Percentiles rank a stretch among this genome's conserved stretches.
Evolutionary conservation across 2,329 filamentous ascomycete species (phyloP).

Genomic region (Ascochyta fabae): DNA sequence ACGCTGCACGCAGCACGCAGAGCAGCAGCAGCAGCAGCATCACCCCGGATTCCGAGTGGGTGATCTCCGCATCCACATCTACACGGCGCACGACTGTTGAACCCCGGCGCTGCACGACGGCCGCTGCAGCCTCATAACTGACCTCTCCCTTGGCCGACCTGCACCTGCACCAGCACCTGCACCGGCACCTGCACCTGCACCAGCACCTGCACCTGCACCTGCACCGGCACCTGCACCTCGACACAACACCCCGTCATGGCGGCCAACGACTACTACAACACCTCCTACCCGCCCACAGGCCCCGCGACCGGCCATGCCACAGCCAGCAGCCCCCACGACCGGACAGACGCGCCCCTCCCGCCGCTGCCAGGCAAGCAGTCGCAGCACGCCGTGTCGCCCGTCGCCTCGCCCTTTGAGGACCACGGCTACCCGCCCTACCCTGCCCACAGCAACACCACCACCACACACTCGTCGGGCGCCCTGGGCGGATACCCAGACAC

Average conservation of each 20-base stretch:
- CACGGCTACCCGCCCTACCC: conserved; percentile 58
- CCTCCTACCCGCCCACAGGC: conserved; percentile 46
- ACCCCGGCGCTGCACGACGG: conserved; percentile 6
- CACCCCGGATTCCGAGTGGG: conserved; percentile 4
- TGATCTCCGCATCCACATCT: neutral
- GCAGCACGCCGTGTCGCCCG: conserved; percentile 39
- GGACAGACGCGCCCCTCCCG: conserved; percentile 52
- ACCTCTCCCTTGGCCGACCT: neutral
- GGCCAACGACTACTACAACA: conserved; percentile 67
- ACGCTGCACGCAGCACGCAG: neutral
- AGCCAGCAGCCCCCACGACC: conserved; percentile 26
- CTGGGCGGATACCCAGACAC: conserved; percentile 60
- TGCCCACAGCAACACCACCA: conserved; percentile 27
- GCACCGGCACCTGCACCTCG: neutral
- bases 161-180: neutral
- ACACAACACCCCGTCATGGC: conserved; percentile 47
- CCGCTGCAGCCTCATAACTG: conserved; percentile 7
- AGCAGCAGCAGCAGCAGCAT: neutral
- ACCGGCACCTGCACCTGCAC: neutral
- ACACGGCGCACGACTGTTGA: neutral
- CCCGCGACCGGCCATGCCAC: conserved; percentile 18
- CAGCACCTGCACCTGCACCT: neutral
- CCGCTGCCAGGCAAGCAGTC: conserved; percentile 32
- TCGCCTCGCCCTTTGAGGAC: conserved; percentile 44
- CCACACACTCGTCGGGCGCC: conserved; percentile 53